Evolutionary conservation across 306 rosid species (phyloP).

Genomic region (Inga oerstediana): DNA sequence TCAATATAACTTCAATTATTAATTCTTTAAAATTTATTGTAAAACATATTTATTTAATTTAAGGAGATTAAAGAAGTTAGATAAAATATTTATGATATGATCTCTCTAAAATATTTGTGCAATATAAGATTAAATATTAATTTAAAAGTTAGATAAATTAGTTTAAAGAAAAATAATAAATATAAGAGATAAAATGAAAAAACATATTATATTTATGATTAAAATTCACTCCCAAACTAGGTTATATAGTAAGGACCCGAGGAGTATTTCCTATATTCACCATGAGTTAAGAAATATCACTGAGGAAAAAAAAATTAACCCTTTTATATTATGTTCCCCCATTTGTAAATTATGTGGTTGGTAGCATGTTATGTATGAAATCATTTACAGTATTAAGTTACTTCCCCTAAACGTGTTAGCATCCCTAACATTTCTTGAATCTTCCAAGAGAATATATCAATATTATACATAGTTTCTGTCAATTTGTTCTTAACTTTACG

Average conservation of each 20-base stretch:
- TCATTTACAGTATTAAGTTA: background rate
- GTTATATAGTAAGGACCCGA: no score
- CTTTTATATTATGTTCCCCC: background rate
- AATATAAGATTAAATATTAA: no score
- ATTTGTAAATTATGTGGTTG: background rate
- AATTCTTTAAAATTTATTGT: no score
- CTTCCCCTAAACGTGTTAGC: background rate
- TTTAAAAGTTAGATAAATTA: no score
- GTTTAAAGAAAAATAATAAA: no score
- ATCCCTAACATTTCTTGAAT: constrained; percentile 12
- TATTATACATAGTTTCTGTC: background rate
- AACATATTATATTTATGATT: no score
- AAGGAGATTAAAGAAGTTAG: no score
- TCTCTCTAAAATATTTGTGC: no score
- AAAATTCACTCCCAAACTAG: no score
- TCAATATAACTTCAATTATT: background rate
- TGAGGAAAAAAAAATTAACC: background rate
- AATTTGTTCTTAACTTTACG: background rate
- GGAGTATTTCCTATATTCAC: background rate
- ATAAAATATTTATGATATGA: no score
- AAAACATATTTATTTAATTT: no score
- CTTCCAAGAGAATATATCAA: constrained; percentile 19
- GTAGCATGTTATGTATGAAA: background rate
- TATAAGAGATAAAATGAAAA: no score
- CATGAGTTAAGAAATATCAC: background rate